Evolutionary conservation across 306 rosid genomes (phyloP).

Genomic region (Notholithocarpus densiflorus): DNA sequence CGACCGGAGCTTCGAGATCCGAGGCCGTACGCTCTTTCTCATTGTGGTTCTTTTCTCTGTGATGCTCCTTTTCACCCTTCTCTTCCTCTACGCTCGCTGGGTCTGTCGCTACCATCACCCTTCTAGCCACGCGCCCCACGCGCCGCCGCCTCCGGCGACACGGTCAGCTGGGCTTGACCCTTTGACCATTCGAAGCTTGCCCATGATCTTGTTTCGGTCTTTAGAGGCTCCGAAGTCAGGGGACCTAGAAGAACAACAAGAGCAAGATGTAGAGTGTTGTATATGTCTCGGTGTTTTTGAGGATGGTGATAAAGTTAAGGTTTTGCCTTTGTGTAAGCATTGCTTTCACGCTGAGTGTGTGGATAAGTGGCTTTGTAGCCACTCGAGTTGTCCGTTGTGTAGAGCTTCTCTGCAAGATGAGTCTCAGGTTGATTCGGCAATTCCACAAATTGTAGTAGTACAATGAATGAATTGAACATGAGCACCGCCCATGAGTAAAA

Average conservation of each 20-base stretch:
- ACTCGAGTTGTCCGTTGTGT: conserved; percentile 84
- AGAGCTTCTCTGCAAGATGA: conserved; percentile 55
- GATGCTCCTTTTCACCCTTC: conserved; percentile 45
- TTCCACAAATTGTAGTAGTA: conserved; percentile 6
- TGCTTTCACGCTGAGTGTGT: conserved; percentile 77
- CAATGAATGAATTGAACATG: not conserved
- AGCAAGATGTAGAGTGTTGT: conserved; percentile 54
- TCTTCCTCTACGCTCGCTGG: conserved; percentile 79
- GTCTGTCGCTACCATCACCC: conserved; percentile 49
- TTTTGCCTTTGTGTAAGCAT: conserved; percentile 68
- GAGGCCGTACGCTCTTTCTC: conserved; percentile 67
- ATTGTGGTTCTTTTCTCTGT: conserved; percentile 53
- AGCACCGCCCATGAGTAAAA: too few species aligned
- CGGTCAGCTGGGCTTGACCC: conserved; percentile 49
- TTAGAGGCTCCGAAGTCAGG: conserved; percentile 9
- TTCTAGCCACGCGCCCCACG: conserved; percentile 3
- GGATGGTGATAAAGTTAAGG: conserved; percentile 77
- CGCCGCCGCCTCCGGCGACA: conserved; percentile 19
- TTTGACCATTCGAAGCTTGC: conserved; percentile 37
- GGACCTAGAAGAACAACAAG: not conserved
- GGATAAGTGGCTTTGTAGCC: conserved; percentile 64
- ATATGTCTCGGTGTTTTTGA: conserved; percentile 67
- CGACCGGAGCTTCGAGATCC: conserved; percentile 53
- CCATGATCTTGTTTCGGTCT: conserved; percentile 47
- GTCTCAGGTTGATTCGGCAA: conserved; percentile 9